Evolutionary conservation across 2,329 filamentous ascomycete genomes (phyloP), one percentile per base, ranked within the genome.

Genomic region (Aspergillus sp.): DNA sequence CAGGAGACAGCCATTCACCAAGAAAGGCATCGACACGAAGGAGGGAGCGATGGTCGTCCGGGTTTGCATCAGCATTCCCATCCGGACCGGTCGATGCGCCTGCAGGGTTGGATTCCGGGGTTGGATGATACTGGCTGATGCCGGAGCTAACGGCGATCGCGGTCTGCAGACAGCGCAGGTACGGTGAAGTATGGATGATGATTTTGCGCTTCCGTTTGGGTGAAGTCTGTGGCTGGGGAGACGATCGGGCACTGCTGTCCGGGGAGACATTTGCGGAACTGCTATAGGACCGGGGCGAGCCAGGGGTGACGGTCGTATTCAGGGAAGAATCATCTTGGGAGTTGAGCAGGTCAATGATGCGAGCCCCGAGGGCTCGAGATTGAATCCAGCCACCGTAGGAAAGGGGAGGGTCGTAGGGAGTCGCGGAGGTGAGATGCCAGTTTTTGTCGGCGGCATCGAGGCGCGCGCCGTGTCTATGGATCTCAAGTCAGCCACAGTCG

Each of bases 331-430:
- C 76, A 23, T 75, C 68, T 5, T 19, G 20, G 35, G 73, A 70
- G 48, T 77, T 67, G 13, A 86, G 66, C 25, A 95, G 81, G 58
- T 77, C 83, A n/a, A 82, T 86, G 53, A 98, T 96, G 51, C 89
- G 84, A 52, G 83, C 78, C 13, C 93, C 93, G 20, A 96, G 80
- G 4, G 84, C 82, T 58, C 86, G 84, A 46, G 87, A 85, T 68
- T 97, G 93, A 12, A 85, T 81, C 86, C 93, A 96, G 55, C 93
- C 93, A 57, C 88, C 88, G 64, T 96, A 97, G 2, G 90, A 95
- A 49, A 98, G 77, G 44, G 93, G 93, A 56, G 93, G 88, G 57
- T 98, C 91, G 74, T 97, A 98, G 2, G 93, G 93, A 5, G 89
- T 90, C 1, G 90, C 87, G 5, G 93, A 95, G 25, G 87, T 86